Base-by-base conservation (phyloP, 768 basidiomycete species). In the Suillus hirtellus region DNA sequence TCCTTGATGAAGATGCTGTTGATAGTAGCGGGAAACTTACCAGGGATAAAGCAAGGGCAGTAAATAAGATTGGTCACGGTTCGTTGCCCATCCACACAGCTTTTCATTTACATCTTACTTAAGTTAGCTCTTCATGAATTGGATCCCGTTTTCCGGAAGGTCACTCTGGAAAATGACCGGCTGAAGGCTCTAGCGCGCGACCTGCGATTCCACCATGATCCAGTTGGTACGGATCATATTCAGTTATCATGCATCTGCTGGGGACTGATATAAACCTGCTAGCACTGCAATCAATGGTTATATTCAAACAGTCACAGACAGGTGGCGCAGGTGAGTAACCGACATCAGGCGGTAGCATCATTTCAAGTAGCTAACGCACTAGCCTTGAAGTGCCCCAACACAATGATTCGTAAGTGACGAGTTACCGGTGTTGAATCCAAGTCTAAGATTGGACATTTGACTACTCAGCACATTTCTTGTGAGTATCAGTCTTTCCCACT, bases 1-100 rank as follows among this genome's bases (percentile, higher is more conserved):
- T 99, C 76, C 80, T 99, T 50, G 97, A 99, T 72, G 89, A 93
- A 68, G 93, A 90, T 58, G 94, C 96, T 0, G 80, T 97, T 7
- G 84, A 88, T 64, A 68, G 77, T 31, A 73, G 84, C 38, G 90
- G 93, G 2, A 88, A 87, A 68, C 82, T 99, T 73, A 83, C 82
- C 1, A 79, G 86, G 62, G 84, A 86, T 62, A 92, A 92, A 73
- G 79, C 87, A 53, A 86, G 84, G 69, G 87, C 93, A 1, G 91
- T 99, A 34, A 99, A 99, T 77, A 99, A 99, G 84, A 95, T 96
- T 65, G 91, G 93, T 2, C 93, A 95, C 72, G 93, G 93, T 92
- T 68, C 44, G 68, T 64, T n/a, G n/a, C 34, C 3, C 9, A 46
- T 34, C 38, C 34, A 24, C 7, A 46, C 1, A 14, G n/a, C 21